Evolutionary conservation across 177 flowering plant genomes (phyloP).

Genomic region (Vitis hybrid): DNA sequence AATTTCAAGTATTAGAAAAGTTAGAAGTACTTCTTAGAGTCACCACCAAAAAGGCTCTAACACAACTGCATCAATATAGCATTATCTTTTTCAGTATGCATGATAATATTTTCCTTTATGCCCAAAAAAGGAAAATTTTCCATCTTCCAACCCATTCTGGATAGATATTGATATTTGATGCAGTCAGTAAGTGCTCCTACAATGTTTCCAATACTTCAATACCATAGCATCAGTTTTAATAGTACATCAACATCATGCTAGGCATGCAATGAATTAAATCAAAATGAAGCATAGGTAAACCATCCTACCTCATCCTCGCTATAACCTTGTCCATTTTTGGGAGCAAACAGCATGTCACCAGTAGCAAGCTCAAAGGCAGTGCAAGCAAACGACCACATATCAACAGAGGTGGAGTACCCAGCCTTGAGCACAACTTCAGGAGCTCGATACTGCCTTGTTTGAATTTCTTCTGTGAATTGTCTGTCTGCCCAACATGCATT

Average conservation of each 20-base stretch:
- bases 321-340: constrained; percentile 73
- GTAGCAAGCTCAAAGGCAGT: constrained; percentile 92
- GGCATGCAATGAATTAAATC: background rate
- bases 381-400: constrained; percentile 98
- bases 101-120: no score
- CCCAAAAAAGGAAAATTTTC: no score
- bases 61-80: no score
- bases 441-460: constrained; percentile 93
- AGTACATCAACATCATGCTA: background rate
- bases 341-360: constrained; percentile 92
- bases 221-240: background rate
- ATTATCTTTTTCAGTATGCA: no score
- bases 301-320: constrained; percentile 81
- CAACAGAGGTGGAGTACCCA: constrained; percentile 76
- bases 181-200: no score
- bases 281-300: background rate
- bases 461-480: constrained; percentile 73
- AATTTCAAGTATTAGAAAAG: no score
- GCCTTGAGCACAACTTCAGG: constrained; percentile 84
- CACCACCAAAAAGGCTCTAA: no score
- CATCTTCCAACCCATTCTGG: no score
- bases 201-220: no score
- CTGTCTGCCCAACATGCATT: constrained; percentile 90
- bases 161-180: no score
- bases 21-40: no score